phyloP scores from a whole-genome alignment of 495 filamentous ascomycete genomes.

The Neurospora pannonica region DNA sequence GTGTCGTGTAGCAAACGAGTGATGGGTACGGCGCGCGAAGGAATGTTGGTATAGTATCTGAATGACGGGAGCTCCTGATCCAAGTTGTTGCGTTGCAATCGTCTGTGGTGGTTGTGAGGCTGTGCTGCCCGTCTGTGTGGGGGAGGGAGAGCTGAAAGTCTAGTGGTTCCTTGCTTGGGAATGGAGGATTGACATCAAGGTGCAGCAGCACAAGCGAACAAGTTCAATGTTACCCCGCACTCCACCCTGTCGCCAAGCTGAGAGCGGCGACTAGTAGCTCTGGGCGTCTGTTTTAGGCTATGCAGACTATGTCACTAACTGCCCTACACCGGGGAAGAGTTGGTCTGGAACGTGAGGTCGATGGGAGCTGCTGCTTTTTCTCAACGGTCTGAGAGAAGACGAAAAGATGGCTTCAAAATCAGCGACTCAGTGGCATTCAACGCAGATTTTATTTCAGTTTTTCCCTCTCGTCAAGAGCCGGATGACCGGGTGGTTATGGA shows the following conservation, averaged over 20 bases:
- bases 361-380: neutral
- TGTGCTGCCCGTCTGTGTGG: neutral
- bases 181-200: slow-evolving; percentile 10
- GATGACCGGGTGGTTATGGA: neutral
- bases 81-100: neutral
- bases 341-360: neutral
- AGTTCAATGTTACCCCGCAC: slow-evolving; percentile 7
- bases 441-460: neutral
- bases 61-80: neutral
- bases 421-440: neutral
- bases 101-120: neutral
- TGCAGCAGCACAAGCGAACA: slow-evolving; percentile 1
- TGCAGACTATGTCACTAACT: neutral
- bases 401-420: neutral
- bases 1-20: neutral
- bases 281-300: neutral
- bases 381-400: neutral
- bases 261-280: neutral
- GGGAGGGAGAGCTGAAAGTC: neutral
- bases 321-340: neutral
- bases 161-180: neutral
- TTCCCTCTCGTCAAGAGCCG: neutral
- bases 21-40: neutral
- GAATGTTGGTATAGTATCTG: neutral
- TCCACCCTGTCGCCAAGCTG: neutral